phyloP scores from a whole-genome alignment of 2,329 filamentous ascomycete genomes.

The Botrytis paeoniae region DNA sequence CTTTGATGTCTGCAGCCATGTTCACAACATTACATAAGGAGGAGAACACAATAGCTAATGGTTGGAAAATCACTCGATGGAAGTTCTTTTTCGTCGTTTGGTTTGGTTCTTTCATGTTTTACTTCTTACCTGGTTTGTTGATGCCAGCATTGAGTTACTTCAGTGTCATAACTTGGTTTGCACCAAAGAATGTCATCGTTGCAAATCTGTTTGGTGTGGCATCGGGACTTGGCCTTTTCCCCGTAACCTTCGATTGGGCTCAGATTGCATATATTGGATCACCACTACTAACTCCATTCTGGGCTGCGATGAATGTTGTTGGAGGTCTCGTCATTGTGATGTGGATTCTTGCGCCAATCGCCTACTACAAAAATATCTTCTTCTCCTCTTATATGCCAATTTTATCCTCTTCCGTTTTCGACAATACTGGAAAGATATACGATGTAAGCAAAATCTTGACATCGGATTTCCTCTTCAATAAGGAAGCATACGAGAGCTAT shows the following conservation, averaged over 20 bases:
- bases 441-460: slow-evolving; percentile 79
- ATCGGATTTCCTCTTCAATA: slow-evolving; percentile 72
- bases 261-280: slow-evolving; percentile 84
- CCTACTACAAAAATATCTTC: slow-evolving; percentile 77
- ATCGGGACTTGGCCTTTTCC: slow-evolving; percentile 81
- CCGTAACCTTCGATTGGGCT: slow-evolving; percentile 87
- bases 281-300: slow-evolving; percentile 78
- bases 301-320: slow-evolving; percentile 82
- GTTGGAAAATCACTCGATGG: slow-evolving; percentile 79
- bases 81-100: slow-evolving; percentile 80
- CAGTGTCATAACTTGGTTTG: slow-evolving; percentile 85
- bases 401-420: slow-evolving; percentile 78
- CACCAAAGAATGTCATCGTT: slow-evolving; percentile 79
- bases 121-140: slow-evolving; percentile 78
- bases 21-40: slow-evolving; percentile 83
- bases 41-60: slow-evolving; percentile 76
- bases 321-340: slow-evolving; percentile 77
- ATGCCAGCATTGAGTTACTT: slow-evolving; percentile 86
- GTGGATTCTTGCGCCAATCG: slow-evolving; percentile 77
- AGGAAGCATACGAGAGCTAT: slow-evolving; percentile 73
- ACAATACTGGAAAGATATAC: slow-evolving; percentile 77
- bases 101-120: slow-evolving; percentile 70
- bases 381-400: slow-evolving; percentile 86
- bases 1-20: slow-evolving; percentile 85
- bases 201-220: slow-evolving; percentile 83